Base-by-base conservation (phyloP, 75 land plant genomes). In the Ceratopteris richardii region DNA sequence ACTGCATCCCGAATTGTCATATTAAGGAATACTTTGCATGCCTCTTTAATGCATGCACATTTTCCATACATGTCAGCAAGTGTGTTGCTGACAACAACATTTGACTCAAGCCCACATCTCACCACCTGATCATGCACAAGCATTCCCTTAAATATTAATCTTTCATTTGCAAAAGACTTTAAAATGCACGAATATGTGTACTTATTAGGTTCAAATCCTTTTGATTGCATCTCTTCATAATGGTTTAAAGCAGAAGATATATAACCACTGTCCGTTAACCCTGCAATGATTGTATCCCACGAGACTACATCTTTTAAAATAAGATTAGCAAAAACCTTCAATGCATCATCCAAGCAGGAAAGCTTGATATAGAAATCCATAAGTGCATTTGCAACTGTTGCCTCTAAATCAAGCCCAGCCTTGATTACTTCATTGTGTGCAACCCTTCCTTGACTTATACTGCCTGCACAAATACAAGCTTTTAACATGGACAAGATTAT, bases 1-100 rank as follows among this genome's bases (percentile, higher is more conserved):
- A n/a, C 50, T 14, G 17, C 18, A 46, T 46, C 50, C 17, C 17
- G 18, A 2, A 5, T 21, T 46, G 50, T 46, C 50, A 21, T 46
- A n/a, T 14, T 14, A 21, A 2, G 37, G 17, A 46, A 46, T 17
- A 46, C 50, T 18, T 18, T 46, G 18, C 22, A 18, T 46, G 57
- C 56, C 21, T 55, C 46, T 39, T 52, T 43, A 33, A 69, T 14
- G 29, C 37, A 39, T 20, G 42, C 57, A 44, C 71, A 65, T 56
- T 65, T 65, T 17, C 47, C 69, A 64, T 69, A 69, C 71, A 69
- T 64, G 47, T 55, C 42, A 31, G 54, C 29, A 40, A 69, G 71
- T 9, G 59, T 25, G 54, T 66, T 69, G 21, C 25, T 46, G 3
- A 69, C 41, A 29, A 31, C 41, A 36, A 11, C 46, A 14, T 69